Percentiles rank a stretch among this genome's conserved stretches.
Evolutionary conservation across 768 basidiomycete species (phyloP).

Genomic region (Kwoniella sp.): DNA sequence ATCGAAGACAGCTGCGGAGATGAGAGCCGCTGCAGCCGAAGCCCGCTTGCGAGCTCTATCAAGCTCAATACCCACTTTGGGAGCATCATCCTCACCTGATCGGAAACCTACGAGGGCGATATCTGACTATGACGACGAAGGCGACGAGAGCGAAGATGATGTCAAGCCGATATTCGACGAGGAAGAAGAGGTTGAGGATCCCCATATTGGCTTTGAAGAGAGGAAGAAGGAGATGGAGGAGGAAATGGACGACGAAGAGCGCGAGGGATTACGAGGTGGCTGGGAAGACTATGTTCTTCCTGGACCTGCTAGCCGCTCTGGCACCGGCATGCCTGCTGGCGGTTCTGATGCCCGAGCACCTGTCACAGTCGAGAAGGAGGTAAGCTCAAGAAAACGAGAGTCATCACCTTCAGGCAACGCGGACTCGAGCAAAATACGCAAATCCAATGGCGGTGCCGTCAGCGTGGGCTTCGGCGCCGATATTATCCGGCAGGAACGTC

Average conservation of each 20-base stretch:
- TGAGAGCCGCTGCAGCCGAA: constrained; percentile 48
- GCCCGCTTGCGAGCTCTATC: constrained; percentile 28
- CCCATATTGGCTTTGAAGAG: constrained; percentile 35
- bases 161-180: constrained; percentile 21
- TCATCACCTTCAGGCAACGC: constrained; percentile 1
- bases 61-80: constrained; percentile 4
- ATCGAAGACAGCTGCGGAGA: constrained; percentile 40
- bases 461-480: constrained; percentile 20
- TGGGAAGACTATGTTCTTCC: constrained; percentile 42
- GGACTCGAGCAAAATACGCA: not conserved
- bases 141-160: constrained; percentile 19
- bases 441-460: not conserved
- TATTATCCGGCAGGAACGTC: constrained; percentile 23
- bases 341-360: not conserved
- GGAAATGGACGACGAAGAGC: constrained; percentile 46
- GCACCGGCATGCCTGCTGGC: not conserved
- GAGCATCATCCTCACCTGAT: constrained; percentile 1
- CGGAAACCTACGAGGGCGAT: constrained; percentile 7
- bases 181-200: constrained; percentile 39
- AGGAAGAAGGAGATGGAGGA: constrained; percentile 46
- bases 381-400: not conserved
- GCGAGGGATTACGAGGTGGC: constrained; percentile 35
- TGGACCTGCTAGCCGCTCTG: not conserved
- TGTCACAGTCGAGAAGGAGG: not conserved
- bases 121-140: constrained; percentile 10